phyloP scores from a whole-genome alignment of 2,329 filamentous ascomycete species.

The Paecilomyces sp. region DNA sequence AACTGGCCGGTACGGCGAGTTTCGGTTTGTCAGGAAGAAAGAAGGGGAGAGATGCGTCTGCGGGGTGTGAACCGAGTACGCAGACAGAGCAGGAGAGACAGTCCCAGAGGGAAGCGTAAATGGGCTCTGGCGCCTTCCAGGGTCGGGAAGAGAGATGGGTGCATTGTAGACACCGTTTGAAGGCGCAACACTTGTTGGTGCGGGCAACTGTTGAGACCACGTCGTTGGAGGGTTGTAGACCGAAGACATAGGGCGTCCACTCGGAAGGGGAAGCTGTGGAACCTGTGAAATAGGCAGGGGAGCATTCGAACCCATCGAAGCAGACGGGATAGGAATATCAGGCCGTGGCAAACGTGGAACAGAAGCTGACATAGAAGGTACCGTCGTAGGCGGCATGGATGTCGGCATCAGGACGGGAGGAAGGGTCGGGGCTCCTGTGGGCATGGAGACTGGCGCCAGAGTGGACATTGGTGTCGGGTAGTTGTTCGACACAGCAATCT shows the following conservation, averaged over 20 bases:
- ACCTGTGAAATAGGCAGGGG: slow-evolving; percentile 46
- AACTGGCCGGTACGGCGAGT: slow-evolving; percentile 88
- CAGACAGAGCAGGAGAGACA: slow-evolving; percentile 63
- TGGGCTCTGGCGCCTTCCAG: slow-evolving; percentile 43
- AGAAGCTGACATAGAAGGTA: slow-evolving; percentile 24
- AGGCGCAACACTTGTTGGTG: slow-evolving; percentile 23
- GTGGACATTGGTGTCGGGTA: slow-evolving; percentile 16
- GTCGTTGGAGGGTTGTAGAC: slow-evolving; percentile 57
- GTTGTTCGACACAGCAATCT: slow-evolving; percentile 23
- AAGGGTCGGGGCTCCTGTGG: slow-evolving; percentile 21
- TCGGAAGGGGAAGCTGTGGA: slow-evolving; percentile 59
- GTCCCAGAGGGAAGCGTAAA: slow-evolving; percentile 47
- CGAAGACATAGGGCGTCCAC: slow-evolving; percentile 65
- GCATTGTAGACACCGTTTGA: slow-evolving; percentile 22
- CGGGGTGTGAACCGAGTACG: slow-evolving; percentile 52
- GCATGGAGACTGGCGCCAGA: slow-evolving; percentile 16
- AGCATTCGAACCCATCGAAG: slow-evolving; percentile 28
- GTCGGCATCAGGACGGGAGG: slow-evolving; percentile 27
- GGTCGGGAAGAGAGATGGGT: slow-evolving; percentile 23
- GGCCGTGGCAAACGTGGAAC: slow-evolving; percentile 60
- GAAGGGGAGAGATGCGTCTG: slow-evolving; percentile 77
- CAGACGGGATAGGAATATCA: slow-evolving; percentile 60
- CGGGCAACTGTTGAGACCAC: slow-evolving; percentile 40
- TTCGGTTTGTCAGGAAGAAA: slow-evolving; percentile 76
- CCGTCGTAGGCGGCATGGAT: slow-evolving; percentile 24